Evolutionary conservation across 1,284 basidiomycete genomes (phyloP).

Genomic region (Fomitiporia mediterranea): DNA sequence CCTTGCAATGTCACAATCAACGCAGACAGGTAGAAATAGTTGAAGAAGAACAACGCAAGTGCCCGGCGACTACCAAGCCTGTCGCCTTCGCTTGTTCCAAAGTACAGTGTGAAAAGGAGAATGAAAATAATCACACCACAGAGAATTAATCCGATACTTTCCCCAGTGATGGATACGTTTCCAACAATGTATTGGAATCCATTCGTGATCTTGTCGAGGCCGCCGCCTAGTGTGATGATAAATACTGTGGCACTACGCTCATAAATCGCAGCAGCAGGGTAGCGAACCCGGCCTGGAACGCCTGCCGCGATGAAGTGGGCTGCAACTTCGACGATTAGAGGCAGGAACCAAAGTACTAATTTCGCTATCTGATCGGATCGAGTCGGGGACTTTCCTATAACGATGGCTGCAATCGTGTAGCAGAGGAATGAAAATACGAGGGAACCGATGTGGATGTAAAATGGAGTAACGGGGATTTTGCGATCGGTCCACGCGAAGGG

Average conservation of each 20-base stretch:
- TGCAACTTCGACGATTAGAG: slow-evolving; percentile 19
- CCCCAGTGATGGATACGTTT: slow-evolving; percentile 13
- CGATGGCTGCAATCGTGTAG: slow-evolving; percentile 17
- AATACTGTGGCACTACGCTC: slow-evolving; percentile 18
- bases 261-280: slow-evolving; percentile 17
- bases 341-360: slow-evolving; percentile 21
- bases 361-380: slow-evolving; percentile 16
- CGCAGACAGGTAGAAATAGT: slow-evolving; percentile 18
- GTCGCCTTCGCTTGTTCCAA: slow-evolving; percentile 16
- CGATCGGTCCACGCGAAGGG: background rate
- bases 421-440: slow-evolving; percentile 19
- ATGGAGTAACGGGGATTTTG: background rate
- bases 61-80: slow-evolving; percentile 12
- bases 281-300: slow-evolving; percentile 18
- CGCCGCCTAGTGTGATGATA: slow-evolving; percentile 20
- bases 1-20: slow-evolving; percentile 20
- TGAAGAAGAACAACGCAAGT: slow-evolving; percentile 15
- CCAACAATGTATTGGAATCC: slow-evolving; percentile 21
- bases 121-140: slow-evolving; percentile 19
- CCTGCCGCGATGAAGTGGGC: slow-evolving; percentile 17
- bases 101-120: slow-evolving; percentile 17
- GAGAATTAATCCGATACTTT: slow-evolving; percentile 17
- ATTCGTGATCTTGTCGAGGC: slow-evolving; percentile 21
- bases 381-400: slow-evolving; percentile 16
- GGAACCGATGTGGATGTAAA: slow-evolving; percentile 20